Evolutionary conservation across 2,329 filamentous ascomycete species (phyloP).

Genomic region (Tolypocladium capitatum): DNA sequence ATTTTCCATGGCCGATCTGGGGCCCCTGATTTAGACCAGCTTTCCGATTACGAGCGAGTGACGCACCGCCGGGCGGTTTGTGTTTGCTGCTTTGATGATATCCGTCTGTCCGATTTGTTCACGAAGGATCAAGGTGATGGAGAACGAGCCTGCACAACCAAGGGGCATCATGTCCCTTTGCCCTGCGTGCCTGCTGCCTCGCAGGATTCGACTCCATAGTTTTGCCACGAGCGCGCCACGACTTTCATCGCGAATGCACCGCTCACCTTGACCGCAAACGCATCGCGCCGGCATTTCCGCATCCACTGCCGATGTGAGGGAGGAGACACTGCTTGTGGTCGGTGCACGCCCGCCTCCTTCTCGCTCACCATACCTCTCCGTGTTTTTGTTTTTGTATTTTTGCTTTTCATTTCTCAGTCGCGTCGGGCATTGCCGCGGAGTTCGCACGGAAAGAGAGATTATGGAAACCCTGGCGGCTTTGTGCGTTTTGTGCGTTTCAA

Average conservation of each 20-base stretch:
- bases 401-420: background rate
- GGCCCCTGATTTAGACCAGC: background rate
- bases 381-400: background rate
- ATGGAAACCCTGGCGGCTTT: background rate
- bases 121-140: background rate
- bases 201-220: background rate
- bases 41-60: background rate
- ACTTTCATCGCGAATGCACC: background rate
- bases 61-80: background rate
- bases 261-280: too few species aligned
- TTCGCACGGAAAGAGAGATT: background rate
- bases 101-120: background rate
- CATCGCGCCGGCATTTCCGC: background rate
- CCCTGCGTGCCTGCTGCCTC: background rate
- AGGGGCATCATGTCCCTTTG: background rate
- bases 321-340: background rate
- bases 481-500: background rate
- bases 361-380: background rate
- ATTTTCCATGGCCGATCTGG: background rate
- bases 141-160: background rate
- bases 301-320: background rate
- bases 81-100: background rate
- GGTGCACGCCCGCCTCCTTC: background rate
- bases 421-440: background rate
- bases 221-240: background rate